These are phyloP conservation scores for Zhuliangozyma blackwelliae DNA, from an alignment of 1,139 yeast species.

Conservation along the genomic window DNA sequence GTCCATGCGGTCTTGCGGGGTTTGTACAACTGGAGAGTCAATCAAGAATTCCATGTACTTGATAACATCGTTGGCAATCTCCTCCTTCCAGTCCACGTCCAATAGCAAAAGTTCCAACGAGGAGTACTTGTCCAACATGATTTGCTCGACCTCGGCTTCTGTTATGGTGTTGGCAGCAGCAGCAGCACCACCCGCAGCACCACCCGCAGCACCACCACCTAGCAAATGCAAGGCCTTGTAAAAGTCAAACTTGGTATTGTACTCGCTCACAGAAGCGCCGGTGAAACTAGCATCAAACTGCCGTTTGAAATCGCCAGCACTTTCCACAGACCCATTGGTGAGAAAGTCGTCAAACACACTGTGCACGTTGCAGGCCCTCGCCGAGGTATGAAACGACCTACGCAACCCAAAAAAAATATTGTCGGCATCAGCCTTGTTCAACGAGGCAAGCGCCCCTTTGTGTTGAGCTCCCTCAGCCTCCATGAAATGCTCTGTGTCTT, in stretches of 20 bases:
- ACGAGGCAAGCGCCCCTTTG: not conserved
- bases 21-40: slow-evolving; percentile 23
- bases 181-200: no score
- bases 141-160: slow-evolving; percentile 15
- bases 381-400: slow-evolving; percentile 30
- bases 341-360: slow-evolving; percentile 5
- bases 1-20: slow-evolving; percentile 12
- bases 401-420: slow-evolving; percentile 45
- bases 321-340: not conserved
- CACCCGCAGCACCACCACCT: slow-evolving; percentile 5
- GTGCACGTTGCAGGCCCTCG: slow-evolving; percentile 12
- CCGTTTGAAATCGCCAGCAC: slow-evolving; percentile 4
- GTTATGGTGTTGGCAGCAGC: slow-evolving; percentile 16
- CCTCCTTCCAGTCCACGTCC: slow-evolving; percentile 9
- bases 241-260: slow-evolving; percentile 33
- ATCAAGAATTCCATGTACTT: slow-evolving; percentile 28
- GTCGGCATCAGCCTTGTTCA: slow-evolving; percentile 22
- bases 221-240: slow-evolving; percentile 34
- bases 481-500: slow-evolving; percentile 15
- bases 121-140: slow-evolving; percentile 27
- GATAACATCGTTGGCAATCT: slow-evolving; percentile 25
- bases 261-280: slow-evolving; percentile 20
- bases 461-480: slow-evolving; percentile 21
- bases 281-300: slow-evolving; percentile 15
- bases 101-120: slow-evolving; percentile 14